Conservation (phyloP, 176 grass and related monocot genomes). For the Hordeum marinum region DNA sequence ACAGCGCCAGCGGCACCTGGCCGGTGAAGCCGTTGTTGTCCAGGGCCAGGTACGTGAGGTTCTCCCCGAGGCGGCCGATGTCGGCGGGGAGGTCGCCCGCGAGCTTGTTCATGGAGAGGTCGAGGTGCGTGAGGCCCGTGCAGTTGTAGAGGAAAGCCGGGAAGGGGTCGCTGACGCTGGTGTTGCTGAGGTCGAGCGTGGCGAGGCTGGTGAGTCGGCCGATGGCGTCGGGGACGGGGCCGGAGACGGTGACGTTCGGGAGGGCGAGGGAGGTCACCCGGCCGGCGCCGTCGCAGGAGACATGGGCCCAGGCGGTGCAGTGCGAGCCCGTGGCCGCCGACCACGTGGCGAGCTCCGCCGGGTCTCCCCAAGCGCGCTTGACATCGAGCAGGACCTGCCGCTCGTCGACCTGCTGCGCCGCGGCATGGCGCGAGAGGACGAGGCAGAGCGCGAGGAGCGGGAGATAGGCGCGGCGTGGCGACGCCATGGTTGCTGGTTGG, state of each 20-base stretch:
- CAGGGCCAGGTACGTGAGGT: conserved; percentile 21
- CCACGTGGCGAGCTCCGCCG: conserved; percentile 33
- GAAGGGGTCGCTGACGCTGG: conserved; percentile 48
- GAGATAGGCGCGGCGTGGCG: not conserved
- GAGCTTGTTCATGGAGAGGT: conserved; percentile 37
- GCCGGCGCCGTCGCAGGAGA: conserved; percentile 11
- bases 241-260: conserved; percentile 12
- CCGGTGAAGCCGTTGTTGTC: conserved; percentile 27
- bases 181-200: conserved; percentile 47
- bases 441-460: not conserved
- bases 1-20: not conserved
- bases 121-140: conserved; percentile 24
- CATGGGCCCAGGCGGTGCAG: conserved; percentile 27
- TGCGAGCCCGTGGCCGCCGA: not conserved
- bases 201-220: conserved; percentile 45
- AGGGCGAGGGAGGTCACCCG: conserved; percentile 37
- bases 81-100: conserved; percentile 39
- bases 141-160: conserved; percentile 50
- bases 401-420: conserved; percentile 21
- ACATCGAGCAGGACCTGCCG: conserved; percentile 25
- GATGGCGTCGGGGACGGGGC: conserved; percentile 40
- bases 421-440: not conserved
- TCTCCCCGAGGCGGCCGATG: conserved; percentile 25
- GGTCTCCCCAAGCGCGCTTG: conserved; percentile 44
- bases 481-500: conserved; percentile 11